phyloP scores from a whole-genome alignment of 495 filamentous ascomycete genomes.

The Aspergillus funiculosus region DNA sequence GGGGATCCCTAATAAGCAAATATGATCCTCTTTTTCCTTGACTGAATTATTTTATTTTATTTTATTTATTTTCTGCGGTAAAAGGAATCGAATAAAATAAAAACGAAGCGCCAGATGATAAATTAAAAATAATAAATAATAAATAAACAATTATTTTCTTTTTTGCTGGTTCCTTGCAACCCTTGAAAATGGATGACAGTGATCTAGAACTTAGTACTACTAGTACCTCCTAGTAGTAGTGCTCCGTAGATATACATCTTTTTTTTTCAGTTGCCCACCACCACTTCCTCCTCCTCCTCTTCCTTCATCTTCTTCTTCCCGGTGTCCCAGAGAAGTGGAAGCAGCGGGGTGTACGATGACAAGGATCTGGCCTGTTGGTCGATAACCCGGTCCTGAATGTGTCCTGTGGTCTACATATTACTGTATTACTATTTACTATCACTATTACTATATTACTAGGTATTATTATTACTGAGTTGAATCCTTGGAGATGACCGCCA shows the following conservation, averaged over 20 bases:
- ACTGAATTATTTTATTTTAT: slow-evolving; percentile 6
- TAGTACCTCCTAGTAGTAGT: background rate
- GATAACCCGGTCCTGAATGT: slow-evolving; percentile 9
- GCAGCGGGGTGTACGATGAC: slow-evolving; percentile 22
- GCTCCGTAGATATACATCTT: background rate
- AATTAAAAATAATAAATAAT: slow-evolving; percentile 4
- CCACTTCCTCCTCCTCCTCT: background rate
- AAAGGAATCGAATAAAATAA: slow-evolving; percentile 8
- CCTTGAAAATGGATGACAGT: slow-evolving; percentile 5
- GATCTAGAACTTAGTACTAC: slow-evolving; percentile 30
- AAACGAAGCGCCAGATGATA: background rate
- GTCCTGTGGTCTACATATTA: background rate
- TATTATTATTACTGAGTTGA: too few species aligned
- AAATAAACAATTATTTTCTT: slow-evolving; percentile 11
- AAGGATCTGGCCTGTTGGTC: slow-evolving; percentile 17
- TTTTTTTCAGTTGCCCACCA: background rate
- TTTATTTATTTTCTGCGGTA: slow-evolving; percentile 1
- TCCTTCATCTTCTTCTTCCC: slow-evolving; percentile 11
- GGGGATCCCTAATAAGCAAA: slow-evolving; percentile 19
- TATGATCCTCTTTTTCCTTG: slow-evolving; percentile 10
- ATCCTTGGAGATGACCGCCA: background rate
- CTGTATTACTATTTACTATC: background rate
- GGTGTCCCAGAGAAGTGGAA: slow-evolving; percentile 27
- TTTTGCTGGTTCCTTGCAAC: slow-evolving; percentile 14
- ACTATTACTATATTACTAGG: background rate